Evolutionary conservation across 306 rosid genomes (phyloP), one percentile per base, ranked within the genome.

Genomic region (Trifolium subterraneum): DNA sequence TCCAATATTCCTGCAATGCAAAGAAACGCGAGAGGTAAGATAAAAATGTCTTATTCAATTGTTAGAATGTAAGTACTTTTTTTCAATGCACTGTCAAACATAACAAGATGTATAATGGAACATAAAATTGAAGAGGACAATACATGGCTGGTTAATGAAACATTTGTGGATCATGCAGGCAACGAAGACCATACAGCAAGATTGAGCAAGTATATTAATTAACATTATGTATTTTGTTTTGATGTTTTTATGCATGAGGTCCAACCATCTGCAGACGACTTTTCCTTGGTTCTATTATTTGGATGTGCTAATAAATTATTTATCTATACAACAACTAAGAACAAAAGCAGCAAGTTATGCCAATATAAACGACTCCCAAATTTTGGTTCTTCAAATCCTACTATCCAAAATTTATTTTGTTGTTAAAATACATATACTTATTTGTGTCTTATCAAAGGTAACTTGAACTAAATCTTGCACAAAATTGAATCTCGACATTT

Each of bases 1-100:
- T 94, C 96, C 89, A 94, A 54, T 74, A 91, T 89, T 78, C 98
- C 98, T 93, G 87, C 85, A 83, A 77, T 51, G 73, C 62, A 79
- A 47, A 64, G n/a, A 58, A 74, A 72, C 8, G 47, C 63, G 51
- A 35, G 7, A 29, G 20, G 68, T 62, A 42, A 63, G 75, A 52
- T 36, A 8, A 10, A 16, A 25, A 18, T 25, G 11, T 11, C 73
- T 41, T 52, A 4, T 14, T 22, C 68, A 56, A 42, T 19, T 44
- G 29, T 25, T 29, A 29, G 19, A 35, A 31, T 51, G 59, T 29
- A 29, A 5, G 36, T 22, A 55, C 29, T 75, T 39, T 31, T 72
- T 63, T 35, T 55, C 18, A 35, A 73, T 33, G 60, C 73, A 63
- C 47, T 41, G 42, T 35, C 61, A 73, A 23, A 33, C 61, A 51